These are phyloP conservation scores for Gnomoniopsis sp. DNA, from an alignment of 2,329 filamentous ascomycete genomes.

Conservation along the genomic window DNA sequence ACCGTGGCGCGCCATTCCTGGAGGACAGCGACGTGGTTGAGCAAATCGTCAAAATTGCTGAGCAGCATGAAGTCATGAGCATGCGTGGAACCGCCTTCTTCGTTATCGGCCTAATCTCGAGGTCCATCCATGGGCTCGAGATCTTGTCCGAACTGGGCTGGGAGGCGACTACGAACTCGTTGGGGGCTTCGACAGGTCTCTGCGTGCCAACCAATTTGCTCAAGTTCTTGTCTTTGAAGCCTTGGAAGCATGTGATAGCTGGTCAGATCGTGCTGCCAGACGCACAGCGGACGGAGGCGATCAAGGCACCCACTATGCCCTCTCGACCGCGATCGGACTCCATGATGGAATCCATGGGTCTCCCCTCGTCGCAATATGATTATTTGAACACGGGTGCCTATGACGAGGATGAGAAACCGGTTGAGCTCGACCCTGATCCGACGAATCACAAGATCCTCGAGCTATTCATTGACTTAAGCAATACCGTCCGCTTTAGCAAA, in stretches of 20 bases:
- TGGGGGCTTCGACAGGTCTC: conserved; percentile 80
- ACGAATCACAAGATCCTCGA: conserved; percentile 76
- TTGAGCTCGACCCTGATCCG: conserved; percentile 37
- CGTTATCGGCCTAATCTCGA: conserved; percentile 85
- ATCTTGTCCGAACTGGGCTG: conserved; percentile 87
- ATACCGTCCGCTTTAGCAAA: conserved; percentile 88
- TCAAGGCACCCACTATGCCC: conserved; percentile 39
- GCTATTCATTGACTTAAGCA: conserved; percentile 82
- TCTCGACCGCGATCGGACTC: conserved; percentile 37
- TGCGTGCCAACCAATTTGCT: conserved; percentile 79
- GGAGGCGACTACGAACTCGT: conserved; percentile 83
- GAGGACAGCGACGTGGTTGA: conserved; percentile 86
- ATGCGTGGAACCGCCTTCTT: conserved; percentile 95
- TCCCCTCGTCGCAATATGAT: conserved; percentile 13
- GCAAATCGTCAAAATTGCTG: conserved; percentile 83
- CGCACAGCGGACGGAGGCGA: conserved; percentile 50
- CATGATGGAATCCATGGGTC: conserved; percentile 27
- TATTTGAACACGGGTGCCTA: conserved; percentile 9
- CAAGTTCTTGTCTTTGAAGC: conserved; percentile 70
- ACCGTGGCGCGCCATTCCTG: conserved; percentile 89
- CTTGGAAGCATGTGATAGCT: conserved; percentile 52
- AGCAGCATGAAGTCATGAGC: conserved; percentile 84
- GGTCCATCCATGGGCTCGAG: conserved; percentile 87
- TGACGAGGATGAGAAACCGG: conserved; percentile 23
- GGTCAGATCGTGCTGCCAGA: conserved; percentile 45